Conservation (phyloP, 2,329 filamentous ascomycete species). For the Pseudodiploospora longispora region DNA sequence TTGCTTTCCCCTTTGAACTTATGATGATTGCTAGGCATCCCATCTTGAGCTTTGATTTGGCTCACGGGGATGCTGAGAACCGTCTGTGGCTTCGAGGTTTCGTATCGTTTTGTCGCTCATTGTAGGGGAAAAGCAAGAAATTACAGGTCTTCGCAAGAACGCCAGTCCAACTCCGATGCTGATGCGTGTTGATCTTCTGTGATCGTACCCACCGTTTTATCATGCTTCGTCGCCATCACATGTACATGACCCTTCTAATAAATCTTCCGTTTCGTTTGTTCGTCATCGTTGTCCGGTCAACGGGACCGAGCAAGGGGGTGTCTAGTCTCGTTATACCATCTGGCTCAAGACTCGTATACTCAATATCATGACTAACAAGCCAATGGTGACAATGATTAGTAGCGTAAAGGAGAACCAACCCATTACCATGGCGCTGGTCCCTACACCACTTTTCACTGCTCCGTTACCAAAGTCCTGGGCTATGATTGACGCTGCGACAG, state of each 20-base stretch:
- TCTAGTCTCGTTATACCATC: constrained; percentile 27
- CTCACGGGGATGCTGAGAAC: background rate
- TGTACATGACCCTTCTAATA: constrained; percentile 8
- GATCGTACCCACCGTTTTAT: constrained; percentile 3
- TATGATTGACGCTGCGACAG: constrained; percentile 87
- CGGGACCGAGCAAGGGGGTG: background rate
- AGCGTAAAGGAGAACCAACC: constrained; percentile 96
- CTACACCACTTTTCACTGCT: constrained; percentile 76
- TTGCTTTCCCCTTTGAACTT: constrained; percentile 1
- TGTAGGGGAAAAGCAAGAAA: background rate
- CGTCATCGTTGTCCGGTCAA: constrained; percentile 1
- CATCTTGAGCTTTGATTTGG: constrained; percentile 4
- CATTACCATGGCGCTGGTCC: constrained; percentile 91
- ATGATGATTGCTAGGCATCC: background rate
- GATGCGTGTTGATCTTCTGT: constrained; percentile 18
- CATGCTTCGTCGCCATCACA: constrained; percentile 9
- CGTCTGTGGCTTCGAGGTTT: background rate
- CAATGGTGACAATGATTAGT: constrained; percentile 91
- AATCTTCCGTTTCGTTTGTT: constrained; percentile 10
- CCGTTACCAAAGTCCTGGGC: constrained; percentile 90
- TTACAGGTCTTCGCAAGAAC: constrained; percentile 7
- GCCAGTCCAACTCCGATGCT: constrained; percentile 26
- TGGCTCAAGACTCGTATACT: constrained; percentile 76
- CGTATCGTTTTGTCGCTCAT: too few species aligned
- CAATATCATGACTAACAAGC: constrained; percentile 90